Conservation (phyloP, 176 grass and related monocot species). For the Puccinellia tenuiflora region DNA sequence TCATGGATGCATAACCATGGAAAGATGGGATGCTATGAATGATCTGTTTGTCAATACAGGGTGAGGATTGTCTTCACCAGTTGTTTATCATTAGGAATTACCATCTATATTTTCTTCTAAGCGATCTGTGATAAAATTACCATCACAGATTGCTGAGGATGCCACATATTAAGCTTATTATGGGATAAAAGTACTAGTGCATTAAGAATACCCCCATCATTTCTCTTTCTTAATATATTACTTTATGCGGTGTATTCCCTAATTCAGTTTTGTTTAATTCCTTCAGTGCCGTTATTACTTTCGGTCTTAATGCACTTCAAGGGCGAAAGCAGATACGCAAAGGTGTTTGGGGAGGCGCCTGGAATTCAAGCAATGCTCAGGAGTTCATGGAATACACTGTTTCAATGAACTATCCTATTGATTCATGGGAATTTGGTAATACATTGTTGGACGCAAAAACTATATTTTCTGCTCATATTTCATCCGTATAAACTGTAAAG, state of each 20-base stretch:
- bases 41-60: conserved; percentile 70
- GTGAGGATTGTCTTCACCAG: conserved; percentile 28
- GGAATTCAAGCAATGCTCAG: conserved; percentile 77
- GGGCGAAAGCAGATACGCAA: conserved; percentile 42
- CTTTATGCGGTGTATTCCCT: not conserved
- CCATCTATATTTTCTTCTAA: not conserved
- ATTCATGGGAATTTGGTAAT: conserved; percentile 99
- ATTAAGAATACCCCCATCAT: not conserved
- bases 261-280: conserved; percentile 17
- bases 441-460: not conserved
- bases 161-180: not conserved
- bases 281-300: conserved; percentile 82
- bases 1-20: conserved; percentile 85
- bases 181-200: not conserved
- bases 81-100: not conserved
- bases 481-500: not conserved
- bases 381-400: conserved; percentile 73
- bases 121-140: not conserved
- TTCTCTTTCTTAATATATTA: not conserved
- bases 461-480: not conserved
- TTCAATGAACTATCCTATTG: conserved; percentile 64
- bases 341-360: conserved; percentile 59
- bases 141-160: not conserved
- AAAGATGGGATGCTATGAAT: conserved; percentile 89
- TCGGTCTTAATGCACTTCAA: conserved; percentile 87